Percentiles rank a stretch among this genome's conserved stretches.
phyloP scores from a whole-genome alignment of 805 yeast genomes.

The Spathaspora girioi region DNA sequence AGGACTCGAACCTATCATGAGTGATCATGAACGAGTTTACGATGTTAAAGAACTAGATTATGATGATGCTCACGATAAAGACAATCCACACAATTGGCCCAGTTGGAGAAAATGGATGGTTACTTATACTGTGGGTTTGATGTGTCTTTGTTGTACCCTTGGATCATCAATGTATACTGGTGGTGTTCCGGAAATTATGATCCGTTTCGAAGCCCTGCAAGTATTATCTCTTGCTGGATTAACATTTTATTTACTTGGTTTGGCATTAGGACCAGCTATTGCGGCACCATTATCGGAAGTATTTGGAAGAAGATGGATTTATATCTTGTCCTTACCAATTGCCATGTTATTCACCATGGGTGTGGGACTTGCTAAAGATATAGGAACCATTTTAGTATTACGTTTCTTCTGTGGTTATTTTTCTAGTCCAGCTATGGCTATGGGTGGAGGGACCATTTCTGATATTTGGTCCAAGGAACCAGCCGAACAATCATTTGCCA shows the following conservation, averaged over 20 bases:
- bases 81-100: constrained; percentile 70
- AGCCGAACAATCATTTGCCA: constrained; percentile 64
- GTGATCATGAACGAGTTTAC: constrained; percentile 6
- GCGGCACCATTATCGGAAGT: constrained; percentile 73
- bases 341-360: constrained; percentile 75
- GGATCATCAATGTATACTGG: constrained; percentile 73
- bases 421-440: constrained; percentile 79
- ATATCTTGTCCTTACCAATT: constrained; percentile 54
- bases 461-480: constrained; percentile 63
- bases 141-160: constrained; percentile 67
- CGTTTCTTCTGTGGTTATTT: constrained; percentile 73
- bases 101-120: constrained; percentile 57
- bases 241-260: constrained; percentile 67
- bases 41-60: constrained; percentile 36
- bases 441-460: constrained; percentile 79
- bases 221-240: constrained; percentile 65
- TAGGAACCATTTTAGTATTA: constrained; percentile 59
- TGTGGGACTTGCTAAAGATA: constrained; percentile 60
- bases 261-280: constrained; percentile 65
- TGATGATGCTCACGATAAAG: constrained; percentile 62
- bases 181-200: constrained; percentile 54
- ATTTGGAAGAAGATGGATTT: constrained; percentile 63
- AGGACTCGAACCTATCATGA: constrained; percentile 2
- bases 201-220: constrained; percentile 49
- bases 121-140: constrained; percentile 60